Conservation (phyloP, 2,329 filamentous ascomycete genomes). For the Fusarium sp. region DNA sequence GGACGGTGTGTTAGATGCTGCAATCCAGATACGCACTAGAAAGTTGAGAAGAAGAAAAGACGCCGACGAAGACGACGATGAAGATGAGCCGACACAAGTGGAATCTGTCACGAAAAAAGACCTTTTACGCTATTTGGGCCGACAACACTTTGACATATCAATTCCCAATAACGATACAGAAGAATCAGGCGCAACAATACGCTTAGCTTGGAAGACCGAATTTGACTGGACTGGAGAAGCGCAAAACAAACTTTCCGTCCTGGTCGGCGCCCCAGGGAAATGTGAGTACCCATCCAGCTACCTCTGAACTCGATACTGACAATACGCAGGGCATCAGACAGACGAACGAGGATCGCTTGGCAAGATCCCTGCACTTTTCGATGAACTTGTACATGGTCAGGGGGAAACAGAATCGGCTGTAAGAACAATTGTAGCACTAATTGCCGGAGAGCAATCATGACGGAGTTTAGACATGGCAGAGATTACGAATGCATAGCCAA, state of each 20-base stretch:
- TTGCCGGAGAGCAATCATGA: constrained; percentile 61
- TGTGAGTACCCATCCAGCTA: constrained; percentile 64
- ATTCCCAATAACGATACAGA: constrained; percentile 53
- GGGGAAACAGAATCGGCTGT: constrained; percentile 70
- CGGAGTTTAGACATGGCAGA: constrained; percentile 14
- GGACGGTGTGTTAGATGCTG: constrained; percentile 46
- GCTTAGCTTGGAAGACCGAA: constrained; percentile 72
- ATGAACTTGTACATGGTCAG: constrained; percentile 67
- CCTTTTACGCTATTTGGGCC: constrained; percentile 67
- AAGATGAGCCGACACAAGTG: constrained; percentile 13
- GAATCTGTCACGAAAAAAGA: constrained; percentile 53
- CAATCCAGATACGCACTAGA: constrained; percentile 43
- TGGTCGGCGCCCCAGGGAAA: constrained; percentile 69
- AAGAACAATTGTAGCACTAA: constrained; percentile 70
- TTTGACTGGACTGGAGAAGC: constrained; percentile 83
- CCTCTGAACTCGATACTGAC: constrained; percentile 28
- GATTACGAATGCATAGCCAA: constrained; percentile 3
- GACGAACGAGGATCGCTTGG: constrained; percentile 69
- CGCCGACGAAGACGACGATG: constrained; percentile 42
- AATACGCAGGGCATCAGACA: constrained; percentile 67
- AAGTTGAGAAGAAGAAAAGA: constrained; percentile 45
- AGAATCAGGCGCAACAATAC: constrained; percentile 58
- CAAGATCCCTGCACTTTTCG: constrained; percentile 72
- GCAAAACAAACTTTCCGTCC: constrained; percentile 67
- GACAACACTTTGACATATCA: constrained; percentile 62